Conservation (phyloP, 257 asterid genomes). For the Voacanga thouarsii region DNA sequence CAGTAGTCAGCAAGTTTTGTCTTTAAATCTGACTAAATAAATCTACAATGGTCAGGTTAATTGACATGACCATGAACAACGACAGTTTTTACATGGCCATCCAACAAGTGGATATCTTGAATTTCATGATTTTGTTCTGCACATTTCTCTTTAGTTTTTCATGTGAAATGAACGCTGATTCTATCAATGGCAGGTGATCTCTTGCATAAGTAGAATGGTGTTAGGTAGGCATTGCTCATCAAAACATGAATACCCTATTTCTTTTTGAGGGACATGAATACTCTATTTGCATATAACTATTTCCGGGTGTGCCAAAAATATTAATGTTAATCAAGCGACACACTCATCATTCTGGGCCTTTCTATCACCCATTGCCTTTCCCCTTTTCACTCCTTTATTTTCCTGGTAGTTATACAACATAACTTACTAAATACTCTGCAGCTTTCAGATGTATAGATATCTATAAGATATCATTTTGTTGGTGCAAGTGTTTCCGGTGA, state of each 20-base stretch:
- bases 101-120: not conserved
- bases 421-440: not conserved
- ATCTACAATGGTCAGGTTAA: not conserved
- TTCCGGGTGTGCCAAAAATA: not conserved
- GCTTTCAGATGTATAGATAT: not conserved
- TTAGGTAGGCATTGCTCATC: not conserved
- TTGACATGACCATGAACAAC: not conserved
- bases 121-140: not conserved
- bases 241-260: not conserved
- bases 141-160: not conserved
- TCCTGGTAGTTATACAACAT: not conserved
- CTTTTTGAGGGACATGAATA: not conserved
- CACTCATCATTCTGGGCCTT: not conserved
- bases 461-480: not conserved
- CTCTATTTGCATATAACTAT: not conserved
- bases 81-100: not conserved
- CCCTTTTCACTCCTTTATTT: not conserved
- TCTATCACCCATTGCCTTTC: not conserved
- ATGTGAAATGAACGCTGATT: not conserved
- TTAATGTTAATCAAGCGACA: not conserved
- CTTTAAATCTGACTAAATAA: not conserved
- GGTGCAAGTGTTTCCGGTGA: not conserved
- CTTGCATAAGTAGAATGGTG: not conserved
- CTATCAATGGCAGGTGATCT: not conserved
- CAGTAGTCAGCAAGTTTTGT: not conserved